Evolutionary conservation across 495 filamentous ascomycete genomes (phyloP), one percentile per base, ranked within the genome.

Genomic region (Schizothecium vesticola): DNA sequence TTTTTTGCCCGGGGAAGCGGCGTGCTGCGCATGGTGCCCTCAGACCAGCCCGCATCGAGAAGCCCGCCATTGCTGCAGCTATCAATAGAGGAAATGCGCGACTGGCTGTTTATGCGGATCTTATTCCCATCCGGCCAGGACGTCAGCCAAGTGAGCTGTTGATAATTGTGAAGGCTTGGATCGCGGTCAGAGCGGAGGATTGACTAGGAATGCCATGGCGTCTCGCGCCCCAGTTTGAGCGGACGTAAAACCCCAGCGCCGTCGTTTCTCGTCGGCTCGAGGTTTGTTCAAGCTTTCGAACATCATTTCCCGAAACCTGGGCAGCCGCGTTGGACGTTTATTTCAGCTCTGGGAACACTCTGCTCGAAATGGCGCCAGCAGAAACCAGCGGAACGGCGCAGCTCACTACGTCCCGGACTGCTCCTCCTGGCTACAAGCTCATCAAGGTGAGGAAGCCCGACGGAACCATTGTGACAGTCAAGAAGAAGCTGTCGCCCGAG

Each of bases 371-470:
- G 36, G 31, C 31, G 22, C n/a, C 61, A 19, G 21, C 31, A 55
- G 8, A 36, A 19, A 64, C 19, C 19, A 33, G 28, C 29, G 61
- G 26, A 19, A 31, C 26, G 16, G 31, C 61, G 31, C 33, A 12
- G 19, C 36, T 33, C 22, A 26, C 22, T 10, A 13, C 61, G 36
- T 21, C 61, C 12, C 61, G 36, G 10, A 33, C 60, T n/a, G 29
- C 61, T n/a, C 61, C 59, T 61, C 59, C 61, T 9, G 61, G 61
- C 33, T 64, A 24, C 36, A 64, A 64, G 22, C 55, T 64, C 33
- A 55, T 64, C 61, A 64, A 64, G 25, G 61, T 64, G 31, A 51
- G 33, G 22, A 64, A 64, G 29, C 61, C 61, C 1, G 61, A 64
- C 12, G 61, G 61, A 11, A 55, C 61, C 10, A 64, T 64, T 43